Evolutionary conservation across 371 early-diverging fungal genomes (phyloP).

Genomic region (Quaeritorhiza haematococci): DNA sequence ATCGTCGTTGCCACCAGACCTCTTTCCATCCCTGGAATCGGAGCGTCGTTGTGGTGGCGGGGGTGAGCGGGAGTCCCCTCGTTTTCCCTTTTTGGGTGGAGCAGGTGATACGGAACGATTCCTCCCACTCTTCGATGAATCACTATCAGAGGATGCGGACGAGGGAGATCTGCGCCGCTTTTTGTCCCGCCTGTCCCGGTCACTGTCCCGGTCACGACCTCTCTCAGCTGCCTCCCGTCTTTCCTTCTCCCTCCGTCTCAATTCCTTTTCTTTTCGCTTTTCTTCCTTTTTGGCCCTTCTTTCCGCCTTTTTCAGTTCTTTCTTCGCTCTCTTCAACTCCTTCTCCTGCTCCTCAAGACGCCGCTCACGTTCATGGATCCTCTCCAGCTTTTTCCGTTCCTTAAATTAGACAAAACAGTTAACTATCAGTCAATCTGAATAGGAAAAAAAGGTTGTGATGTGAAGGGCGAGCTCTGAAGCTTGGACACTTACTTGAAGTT

Average conservation of each 20-base stretch:
- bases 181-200: neutral
- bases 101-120: neutral
- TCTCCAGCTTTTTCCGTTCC: constrained; percentile 47
- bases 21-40: no score
- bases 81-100: neutral
- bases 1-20: no score
- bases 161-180: neutral
- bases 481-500: constrained; percentile 48
- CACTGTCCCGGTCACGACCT: neutral
- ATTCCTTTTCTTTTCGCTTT: constrained; percentile 21
- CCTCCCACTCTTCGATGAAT: neutral
- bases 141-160: neutral
- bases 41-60: neutral
- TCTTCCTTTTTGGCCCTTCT: constrained; percentile 5
- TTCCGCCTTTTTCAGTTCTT: constrained; percentile 12
- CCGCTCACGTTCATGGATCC: constrained; percentile 29
- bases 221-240: neutral
- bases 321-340: constrained; percentile 8
- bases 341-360: constrained; percentile 29
- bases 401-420: neutral
- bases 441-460: neutral
- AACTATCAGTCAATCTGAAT: neutral
- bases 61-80: neutral
- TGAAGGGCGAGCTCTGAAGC: neutral
- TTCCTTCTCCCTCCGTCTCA: constrained; percentile 2